Conservation (phyloP, 257 asterid genomes). For the Solanum ossicruentum region DNA sequence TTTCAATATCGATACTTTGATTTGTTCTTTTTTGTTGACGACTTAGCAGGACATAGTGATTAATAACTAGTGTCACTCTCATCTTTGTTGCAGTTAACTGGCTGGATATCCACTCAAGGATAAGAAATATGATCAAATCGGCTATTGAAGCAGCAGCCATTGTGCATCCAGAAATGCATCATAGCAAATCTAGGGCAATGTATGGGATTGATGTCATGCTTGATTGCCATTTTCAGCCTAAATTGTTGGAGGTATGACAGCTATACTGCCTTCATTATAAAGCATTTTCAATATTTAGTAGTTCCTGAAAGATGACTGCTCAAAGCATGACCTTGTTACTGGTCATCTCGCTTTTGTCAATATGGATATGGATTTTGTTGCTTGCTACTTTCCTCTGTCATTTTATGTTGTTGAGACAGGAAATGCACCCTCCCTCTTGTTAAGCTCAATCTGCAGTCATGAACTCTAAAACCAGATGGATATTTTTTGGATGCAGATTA, state of each 20-base stretch:
- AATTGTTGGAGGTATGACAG: constrained; percentile 62
- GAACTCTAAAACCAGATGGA: not conserved
- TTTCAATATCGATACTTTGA: not conserved
- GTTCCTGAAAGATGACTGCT: not conserved
- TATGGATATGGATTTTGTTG: not conserved
- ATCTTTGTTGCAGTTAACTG: constrained; percentile 55
- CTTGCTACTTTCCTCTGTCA: not conserved
- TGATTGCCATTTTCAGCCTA: constrained; percentile 59
- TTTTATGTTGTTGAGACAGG: not conserved
- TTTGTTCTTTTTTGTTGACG: not conserved
- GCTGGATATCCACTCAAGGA: constrained; percentile 76
- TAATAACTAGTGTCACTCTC: not conserved
- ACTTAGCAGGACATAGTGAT: not conserved
- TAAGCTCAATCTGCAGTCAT: not conserved
- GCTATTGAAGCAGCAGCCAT: constrained; percentile 79
- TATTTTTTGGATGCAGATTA: constrained; percentile 38
- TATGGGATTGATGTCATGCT: constrained; percentile 97
- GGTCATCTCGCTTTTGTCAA: not conserved
- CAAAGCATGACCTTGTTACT: not conserved
- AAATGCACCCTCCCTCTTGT: not conserved
- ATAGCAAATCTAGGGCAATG: constrained; percentile 81
- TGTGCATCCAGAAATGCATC: constrained; percentile 90
- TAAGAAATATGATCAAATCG: constrained; percentile 62
- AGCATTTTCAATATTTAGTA: not conserved
- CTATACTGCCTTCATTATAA: not conserved